A percentile compares a stretch with the other conserved stretches of the same genome.
These are phyloP conservation scores for Amyloporia xantha DNA, from an alignment of 768 basidiomycete species.

Conservation along the genomic window DNA sequence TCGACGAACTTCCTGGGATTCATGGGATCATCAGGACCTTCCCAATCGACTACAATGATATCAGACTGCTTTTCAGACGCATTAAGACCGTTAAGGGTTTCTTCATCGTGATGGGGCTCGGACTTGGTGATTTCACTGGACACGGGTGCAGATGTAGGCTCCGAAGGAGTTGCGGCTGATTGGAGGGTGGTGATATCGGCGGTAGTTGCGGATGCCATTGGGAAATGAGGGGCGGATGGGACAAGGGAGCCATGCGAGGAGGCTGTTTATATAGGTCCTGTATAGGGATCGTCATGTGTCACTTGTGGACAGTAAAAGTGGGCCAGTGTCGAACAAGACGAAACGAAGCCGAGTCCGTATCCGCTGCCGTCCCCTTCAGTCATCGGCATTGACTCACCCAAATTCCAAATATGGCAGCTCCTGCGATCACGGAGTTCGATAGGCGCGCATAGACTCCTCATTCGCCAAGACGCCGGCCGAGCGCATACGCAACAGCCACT, in stretches of 20 bases:
- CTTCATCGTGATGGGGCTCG: background rate
- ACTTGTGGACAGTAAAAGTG: background rate
- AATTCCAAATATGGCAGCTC: background rate
- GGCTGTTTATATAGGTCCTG: background rate
- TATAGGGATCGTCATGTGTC: background rate
- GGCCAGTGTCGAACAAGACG: background rate
- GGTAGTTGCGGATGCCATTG: background rate
- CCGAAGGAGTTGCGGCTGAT: background rate
- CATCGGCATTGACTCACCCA: no score
- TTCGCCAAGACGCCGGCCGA: no score
- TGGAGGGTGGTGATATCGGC: background rate
- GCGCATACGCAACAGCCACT: no score
- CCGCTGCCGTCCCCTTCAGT: no score
- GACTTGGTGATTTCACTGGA: no score
- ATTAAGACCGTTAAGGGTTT: background rate
- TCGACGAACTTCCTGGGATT: conserved; percentile 30
- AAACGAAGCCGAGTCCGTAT: background rate
- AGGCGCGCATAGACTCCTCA: background rate
- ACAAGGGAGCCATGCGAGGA: background rate
- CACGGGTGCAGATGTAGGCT: background rate
- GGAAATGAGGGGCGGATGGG: background rate
- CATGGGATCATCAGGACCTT: conserved; percentile 29
- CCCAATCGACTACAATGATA: conserved; percentile 27
- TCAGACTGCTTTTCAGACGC: conserved; percentile 5
- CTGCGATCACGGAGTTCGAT: background rate